Evolutionary conservation across 176 grass and related monocot species (phyloP).

Genomic region (Luzula sylvatica): DNA sequence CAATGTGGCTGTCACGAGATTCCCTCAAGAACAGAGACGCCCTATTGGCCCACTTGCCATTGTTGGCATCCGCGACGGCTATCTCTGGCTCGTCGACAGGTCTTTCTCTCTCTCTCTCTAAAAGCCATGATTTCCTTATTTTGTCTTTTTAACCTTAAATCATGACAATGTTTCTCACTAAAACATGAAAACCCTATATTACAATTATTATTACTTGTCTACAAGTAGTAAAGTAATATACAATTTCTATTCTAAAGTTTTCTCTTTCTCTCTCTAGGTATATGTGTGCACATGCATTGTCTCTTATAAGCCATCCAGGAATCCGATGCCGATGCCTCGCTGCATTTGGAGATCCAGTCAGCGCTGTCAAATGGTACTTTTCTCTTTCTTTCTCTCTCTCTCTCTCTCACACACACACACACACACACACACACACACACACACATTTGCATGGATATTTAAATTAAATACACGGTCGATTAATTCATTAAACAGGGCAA

Average conservation of each 20-base stretch:
- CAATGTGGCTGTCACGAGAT: conserved; percentile 88
- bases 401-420: not conserved
- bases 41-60: conserved; percentile 93
- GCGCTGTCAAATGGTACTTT: conserved; percentile 93
- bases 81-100: conserved; percentile 97
- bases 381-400: conserved; percentile 11
- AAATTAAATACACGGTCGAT: not conserved
- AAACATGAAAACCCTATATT: too few relatives aligned
- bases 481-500: conserved; percentile 58
- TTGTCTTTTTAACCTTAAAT: not conserved
- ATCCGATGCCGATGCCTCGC: conserved; percentile 96
- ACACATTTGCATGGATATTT: not conserved
- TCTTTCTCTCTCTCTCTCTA: conserved; percentile 19
- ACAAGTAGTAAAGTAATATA: too few relatives aligned
- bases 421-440: not conserved
- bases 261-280: conserved; percentile 45
- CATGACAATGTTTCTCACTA: too few relatives aligned
- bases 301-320: conserved; percentile 90
- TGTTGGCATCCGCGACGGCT: conserved; percentile 91
- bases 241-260: not conserved
- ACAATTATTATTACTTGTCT: too few relatives aligned
- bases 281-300: conserved; percentile 97
- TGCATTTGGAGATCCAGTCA: conserved; percentile 96
- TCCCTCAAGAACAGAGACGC: conserved; percentile 87
- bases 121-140: not conserved